phyloP scores from a whole-genome alignment of 2,329 filamentous ascomycete genomes.

The Aspergillus fumigatiaffinis region DNA sequence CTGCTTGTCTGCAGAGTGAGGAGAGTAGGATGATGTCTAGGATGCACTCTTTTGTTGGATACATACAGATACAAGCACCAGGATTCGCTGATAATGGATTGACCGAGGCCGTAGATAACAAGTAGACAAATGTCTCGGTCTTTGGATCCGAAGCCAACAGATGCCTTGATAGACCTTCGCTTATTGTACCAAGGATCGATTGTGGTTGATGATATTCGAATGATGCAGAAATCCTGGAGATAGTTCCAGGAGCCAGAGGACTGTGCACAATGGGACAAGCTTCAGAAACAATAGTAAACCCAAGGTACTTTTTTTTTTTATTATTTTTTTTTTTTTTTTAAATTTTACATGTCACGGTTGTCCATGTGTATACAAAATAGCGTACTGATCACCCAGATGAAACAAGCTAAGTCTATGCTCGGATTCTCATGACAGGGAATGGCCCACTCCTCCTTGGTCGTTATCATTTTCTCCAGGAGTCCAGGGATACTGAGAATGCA shows the following conservation, averaged over 20 bases:
- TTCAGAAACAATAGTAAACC: background rate
- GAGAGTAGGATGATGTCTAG: too few species aligned
- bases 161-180: too few species aligned
- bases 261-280: background rate
- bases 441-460: background rate
- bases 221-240: background rate
- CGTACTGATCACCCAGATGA: constrained; percentile 7
- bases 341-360: background rate
- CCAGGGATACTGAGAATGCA: too few species aligned
- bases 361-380: background rate
- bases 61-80: background rate
- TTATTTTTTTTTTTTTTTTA: background rate
- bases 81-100: background rate
- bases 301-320: background rate
- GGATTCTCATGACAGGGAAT: background rate
- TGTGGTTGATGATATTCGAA: too few species aligned
- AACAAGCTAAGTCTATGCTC: constrained; percentile 6
- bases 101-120: background rate
- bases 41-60: background rate
- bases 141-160: too few species aligned
- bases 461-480: too few species aligned
- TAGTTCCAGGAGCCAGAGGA: background rate
- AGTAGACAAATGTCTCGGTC: background rate
- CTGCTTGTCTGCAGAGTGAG: background rate
- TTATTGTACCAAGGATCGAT: too few species aligned